phyloP scores from a whole-genome alignment of 768 basidiomycete species.

The Suillus tomentosus region DNA sequence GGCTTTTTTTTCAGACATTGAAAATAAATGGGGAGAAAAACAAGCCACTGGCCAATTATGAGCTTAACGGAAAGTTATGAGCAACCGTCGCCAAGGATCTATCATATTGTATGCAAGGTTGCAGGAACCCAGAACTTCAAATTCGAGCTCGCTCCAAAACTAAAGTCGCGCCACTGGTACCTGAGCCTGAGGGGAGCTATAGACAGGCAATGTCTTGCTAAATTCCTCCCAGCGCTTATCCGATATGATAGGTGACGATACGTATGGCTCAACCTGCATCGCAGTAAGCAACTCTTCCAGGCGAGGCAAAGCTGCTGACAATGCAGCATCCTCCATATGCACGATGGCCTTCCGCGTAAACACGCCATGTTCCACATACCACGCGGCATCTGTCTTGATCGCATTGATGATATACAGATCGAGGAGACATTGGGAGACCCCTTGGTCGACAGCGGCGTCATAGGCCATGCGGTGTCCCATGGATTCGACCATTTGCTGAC shows the following conservation, averaged over 20 bases:
- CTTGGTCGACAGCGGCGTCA: conserved; percentile 25
- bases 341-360: not conserved
- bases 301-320: conserved; percentile 22
- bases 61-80: not conserved
- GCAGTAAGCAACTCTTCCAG: conserved; percentile 24
- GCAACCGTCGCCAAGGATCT: not conserved
- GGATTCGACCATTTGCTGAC: conserved; percentile 26
- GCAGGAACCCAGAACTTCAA: not conserved
- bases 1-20: not conserved
- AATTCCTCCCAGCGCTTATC: conserved; percentile 28
- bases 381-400: not conserved
- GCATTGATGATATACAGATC: conserved; percentile 1
- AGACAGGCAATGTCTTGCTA: not conserved
- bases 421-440: not conserved
- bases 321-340: not conserved
- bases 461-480: conserved; percentile 33
- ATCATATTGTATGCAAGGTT: not conserved
- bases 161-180: not conserved
- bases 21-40: not conserved
- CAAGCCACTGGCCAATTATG: not conserved
- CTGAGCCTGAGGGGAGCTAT: not conserved
- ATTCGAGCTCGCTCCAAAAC: not conserved
- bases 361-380: conserved; percentile 7
- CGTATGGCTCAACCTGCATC: conserved; percentile 28
- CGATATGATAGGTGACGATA: conserved; percentile 30